phyloP scores from a whole-genome alignment of 1,139 yeast species.

The Saccharomyces hybrid region DNA sequence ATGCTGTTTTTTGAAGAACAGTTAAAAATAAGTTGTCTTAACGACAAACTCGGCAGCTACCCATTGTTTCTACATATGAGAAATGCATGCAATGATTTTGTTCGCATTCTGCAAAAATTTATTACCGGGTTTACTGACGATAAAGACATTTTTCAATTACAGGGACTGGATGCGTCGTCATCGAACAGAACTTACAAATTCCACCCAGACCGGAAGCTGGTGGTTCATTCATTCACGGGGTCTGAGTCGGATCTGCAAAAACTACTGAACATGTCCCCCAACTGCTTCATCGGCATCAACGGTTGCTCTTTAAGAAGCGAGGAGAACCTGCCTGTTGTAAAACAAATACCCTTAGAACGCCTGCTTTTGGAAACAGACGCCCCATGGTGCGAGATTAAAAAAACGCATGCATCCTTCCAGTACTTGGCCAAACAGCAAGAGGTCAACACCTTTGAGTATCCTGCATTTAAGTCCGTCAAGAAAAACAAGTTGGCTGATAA shows the following conservation, averaged over 20 bases:
- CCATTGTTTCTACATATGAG: slow-evolving; percentile 91
- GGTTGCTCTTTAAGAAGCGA: slow-evolving; percentile 85
- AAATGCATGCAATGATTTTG: slow-evolving; percentile 76
- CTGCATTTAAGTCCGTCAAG: slow-evolving; percentile 22
- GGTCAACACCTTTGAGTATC: slow-evolving; percentile 21
- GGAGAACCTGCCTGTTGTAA: slow-evolving; percentile 63
- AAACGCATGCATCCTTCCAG: slow-evolving; percentile 67
- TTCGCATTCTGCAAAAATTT: slow-evolving; percentile 51
- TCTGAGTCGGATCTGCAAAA: slow-evolving; percentile 49
- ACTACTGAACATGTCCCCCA: slow-evolving; percentile 35
- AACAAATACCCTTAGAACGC: slow-evolving; percentile 55
- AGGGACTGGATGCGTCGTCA: slow-evolving; percentile 6
- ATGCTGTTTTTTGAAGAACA: slow-evolving; percentile 60
- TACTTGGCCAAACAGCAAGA: slow-evolving; percentile 29
- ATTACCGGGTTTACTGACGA: slow-evolving; percentile 35
- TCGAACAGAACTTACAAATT: slow-evolving; percentile 17
- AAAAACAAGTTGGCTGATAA: slow-evolving; percentile 23
- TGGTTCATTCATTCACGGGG: slow-evolving; percentile 94
- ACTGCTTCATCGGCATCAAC: slow-evolving; percentile 69
- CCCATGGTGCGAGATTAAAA: slow-evolving; percentile 95
- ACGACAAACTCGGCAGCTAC: slow-evolving; percentile 20
- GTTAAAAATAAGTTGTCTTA: slow-evolving; percentile 35
- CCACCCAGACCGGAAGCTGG: slow-evolving; percentile 36
- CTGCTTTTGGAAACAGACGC: slow-evolving; percentile 90
- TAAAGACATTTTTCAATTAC: slow-evolving; percentile 22